A percentile compares a stretch with the other conserved stretches of the same genome.
phyloP scores from a whole-genome alignment of 192 early-diverging fungal species.

The Umbelopsis sp. region DNA sequence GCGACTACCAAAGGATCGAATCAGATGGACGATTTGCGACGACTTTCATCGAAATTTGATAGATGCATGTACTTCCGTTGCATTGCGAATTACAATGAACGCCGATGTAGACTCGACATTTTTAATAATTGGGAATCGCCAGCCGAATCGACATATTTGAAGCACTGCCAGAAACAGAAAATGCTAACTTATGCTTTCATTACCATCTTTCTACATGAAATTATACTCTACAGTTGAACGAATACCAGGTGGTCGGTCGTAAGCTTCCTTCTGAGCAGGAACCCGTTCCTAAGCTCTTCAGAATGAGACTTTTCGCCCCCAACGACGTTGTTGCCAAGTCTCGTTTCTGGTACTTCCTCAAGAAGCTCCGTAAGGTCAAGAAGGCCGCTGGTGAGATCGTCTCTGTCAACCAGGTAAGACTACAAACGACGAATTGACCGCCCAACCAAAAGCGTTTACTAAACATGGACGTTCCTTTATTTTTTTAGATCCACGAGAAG shows the following conservation, averaged over 20 bases:
- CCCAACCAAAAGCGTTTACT: neutral
- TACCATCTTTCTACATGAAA: slow-evolving; percentile 3
- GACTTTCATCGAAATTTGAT: neutral
- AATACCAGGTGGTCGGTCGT: slow-evolving; percentile 85
- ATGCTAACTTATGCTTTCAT: slow-evolving; percentile 1
- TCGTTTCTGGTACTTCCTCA: slow-evolving; percentile 99
- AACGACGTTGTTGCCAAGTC: slow-evolving; percentile 98
- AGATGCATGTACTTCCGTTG: no score
- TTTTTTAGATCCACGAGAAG: slow-evolving; percentile 88
- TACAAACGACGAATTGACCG: slow-evolving; percentile 21
- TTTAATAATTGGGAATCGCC: neutral
- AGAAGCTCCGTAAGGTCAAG: slow-evolving; percentile 99
- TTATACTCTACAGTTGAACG: slow-evolving; percentile 28
- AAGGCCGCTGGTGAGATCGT: slow-evolving; percentile 99
- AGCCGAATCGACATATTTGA: neutral
- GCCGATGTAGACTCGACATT: neutral
- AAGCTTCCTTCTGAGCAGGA: slow-evolving; percentile 92
- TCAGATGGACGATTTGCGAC: neutral
- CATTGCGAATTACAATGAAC: neutral
- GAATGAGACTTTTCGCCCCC: slow-evolving; percentile 98
- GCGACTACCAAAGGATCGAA: no score
- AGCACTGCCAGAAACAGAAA: neutral
- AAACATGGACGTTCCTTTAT: neutral
- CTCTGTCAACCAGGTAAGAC: slow-evolving; percentile 89
- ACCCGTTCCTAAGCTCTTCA: slow-evolving; percentile 91